Base-by-base conservation (phyloP, 1,139 yeast species). In the Pichia sp. region DNA sequence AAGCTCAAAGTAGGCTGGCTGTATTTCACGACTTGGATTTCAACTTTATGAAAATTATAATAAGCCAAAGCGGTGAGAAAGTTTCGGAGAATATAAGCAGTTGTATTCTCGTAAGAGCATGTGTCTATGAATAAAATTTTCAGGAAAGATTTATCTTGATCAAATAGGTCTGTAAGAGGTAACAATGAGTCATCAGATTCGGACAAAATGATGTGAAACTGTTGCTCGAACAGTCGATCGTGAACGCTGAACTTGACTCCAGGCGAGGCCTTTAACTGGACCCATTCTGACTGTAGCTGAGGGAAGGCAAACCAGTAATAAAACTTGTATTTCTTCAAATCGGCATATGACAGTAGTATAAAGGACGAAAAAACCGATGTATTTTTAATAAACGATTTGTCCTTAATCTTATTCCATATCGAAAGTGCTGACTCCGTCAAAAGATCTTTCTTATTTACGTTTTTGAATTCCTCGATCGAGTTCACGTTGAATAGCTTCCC, bases 281-380 rank as follows among this genome's bases (percentile, higher is more conserved):
- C 59, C 86, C 83, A 80, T 29, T 68, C 70, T 8, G 81, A 73
- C 41, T 74, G 73, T 24, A 89, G 70, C 0, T 80, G 74, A 0
- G 98, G 97, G 61, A 83, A 83, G 6, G 92, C 88, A 62, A 88
- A 79, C 99, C 99, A 93, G 70, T 92, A 92, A 64, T 81, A 87
- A 66, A 87, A 93, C 63, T 80, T 84, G 73, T 87, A 91, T 71
- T 87, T 89, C 70, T 93, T 93, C 67, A 93, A 77, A 68, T 95
- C 99, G 2, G 96, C 86, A 71, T 83, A 93, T 45, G 91, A 76
- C 44, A 92, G 73, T 1, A 92, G 66, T 36, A 75, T 75, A 63
- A 91, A 88, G 38, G 71, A 68, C 43, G 77, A 71, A 33, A 83
- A 64, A 6, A 69, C 24, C 0, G 73, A 63, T 0, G 84, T 81